Conservation (phyloP, 2,329 filamentous ascomycete genomes). For the Aspergillus puulaauensis region DNA sequence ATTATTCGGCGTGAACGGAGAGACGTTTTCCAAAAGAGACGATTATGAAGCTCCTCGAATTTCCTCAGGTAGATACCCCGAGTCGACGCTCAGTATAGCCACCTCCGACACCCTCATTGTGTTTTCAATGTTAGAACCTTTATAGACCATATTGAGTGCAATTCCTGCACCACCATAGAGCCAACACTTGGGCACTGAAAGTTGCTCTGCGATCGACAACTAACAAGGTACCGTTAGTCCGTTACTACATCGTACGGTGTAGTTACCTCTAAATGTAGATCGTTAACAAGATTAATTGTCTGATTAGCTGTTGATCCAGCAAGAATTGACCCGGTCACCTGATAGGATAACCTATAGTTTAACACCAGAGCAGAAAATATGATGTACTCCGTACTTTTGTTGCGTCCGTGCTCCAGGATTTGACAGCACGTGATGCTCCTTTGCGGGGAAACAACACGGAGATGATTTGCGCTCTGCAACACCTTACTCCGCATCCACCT, state of each 20-base stretch:
- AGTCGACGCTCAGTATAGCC: constrained; percentile 50
- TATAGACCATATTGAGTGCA: background rate
- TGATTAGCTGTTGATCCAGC: background rate
- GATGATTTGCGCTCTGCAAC: background rate
- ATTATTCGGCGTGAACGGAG: constrained; percentile 41
- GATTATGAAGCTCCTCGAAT: constrained; percentile 49
- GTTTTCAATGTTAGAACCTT: constrained; percentile 13
- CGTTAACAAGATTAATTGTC: background rate
- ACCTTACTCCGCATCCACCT: no score
- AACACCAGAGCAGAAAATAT: no score
- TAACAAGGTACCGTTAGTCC: no score
- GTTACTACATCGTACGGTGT: background rate
- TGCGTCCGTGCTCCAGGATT: background rate
- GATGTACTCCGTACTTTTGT: background rate
- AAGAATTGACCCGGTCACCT: background rate
- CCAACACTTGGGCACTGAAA: background rate
- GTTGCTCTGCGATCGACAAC: no score
- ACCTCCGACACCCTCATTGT: constrained; percentile 35
- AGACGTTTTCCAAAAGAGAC: constrained; percentile 34
- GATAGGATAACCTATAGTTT: background rate
- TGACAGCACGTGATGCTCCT: background rate
- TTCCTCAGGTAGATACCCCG: constrained; percentile 48
- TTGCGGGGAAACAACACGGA: background rate
- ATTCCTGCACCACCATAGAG: background rate
- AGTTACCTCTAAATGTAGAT: background rate